Evolutionary conservation across 495 filamentous ascomycete genomes (phyloP), one percentile per base, ranked within the genome.

Genomic region (Lasiosphaeris hirsuta): DNA sequence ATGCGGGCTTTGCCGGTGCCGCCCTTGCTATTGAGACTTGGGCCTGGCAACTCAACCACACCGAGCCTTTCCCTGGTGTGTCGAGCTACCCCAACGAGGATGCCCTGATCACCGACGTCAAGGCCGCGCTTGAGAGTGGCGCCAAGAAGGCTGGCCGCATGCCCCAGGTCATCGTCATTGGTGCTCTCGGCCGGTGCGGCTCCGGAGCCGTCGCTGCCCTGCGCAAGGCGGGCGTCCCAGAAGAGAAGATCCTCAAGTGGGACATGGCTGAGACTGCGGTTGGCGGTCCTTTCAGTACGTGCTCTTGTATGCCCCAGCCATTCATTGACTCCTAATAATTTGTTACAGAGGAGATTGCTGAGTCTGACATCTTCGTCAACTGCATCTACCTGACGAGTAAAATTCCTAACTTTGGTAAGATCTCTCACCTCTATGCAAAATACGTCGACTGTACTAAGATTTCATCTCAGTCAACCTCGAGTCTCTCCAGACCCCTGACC

Each of bases 241-340:
- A 86, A 14, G 81, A 83, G 57, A 82, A 89, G 62, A 84, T 96
- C 61, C 72, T 93, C 63, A 84, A 92, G 78, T 97, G 93, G 93
- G 94, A 97, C 78, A 81, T 98, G 73, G 85, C 78, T 1, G 94
- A 97, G 82, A 97, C 93, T n/a, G 77, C 74, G 3, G 81, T 81
- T 67, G 86, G 89, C 33, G 93, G 93, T 11, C 93, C 93, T 19
- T 97, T 96, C 78, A 70, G 68, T 70, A 50, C 45, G 68, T 65
- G 6, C n/a, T 36, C 0, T 4, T 38, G 9, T 4, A 30, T n/a
- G n/a, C 18, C 1, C 19, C 6, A 3, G n/a, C 15, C n/a, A 8
- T 41, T 33, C 13, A 43, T 57, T 67, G 46, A 62, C 56, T n/a
- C 11, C 11, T 11, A 30, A 30, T 5, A 30, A 30, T 30, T 30